Evolutionary conservation across 306 rosid genomes (phyloP).

Genomic region (Quercus wislizeni): DNA sequence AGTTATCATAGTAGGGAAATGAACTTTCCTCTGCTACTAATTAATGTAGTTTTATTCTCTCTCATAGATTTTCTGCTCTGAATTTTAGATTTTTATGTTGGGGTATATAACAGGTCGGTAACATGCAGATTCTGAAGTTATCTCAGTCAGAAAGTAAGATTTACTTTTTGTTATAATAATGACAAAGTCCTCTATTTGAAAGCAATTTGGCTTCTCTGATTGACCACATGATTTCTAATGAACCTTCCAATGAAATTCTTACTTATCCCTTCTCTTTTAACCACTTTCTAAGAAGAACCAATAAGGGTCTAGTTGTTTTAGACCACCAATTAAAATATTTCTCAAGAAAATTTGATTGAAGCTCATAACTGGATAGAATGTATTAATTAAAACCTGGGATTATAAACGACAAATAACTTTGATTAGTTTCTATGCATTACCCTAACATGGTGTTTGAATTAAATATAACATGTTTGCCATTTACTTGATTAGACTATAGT

Average conservation of each 20-base stretch:
- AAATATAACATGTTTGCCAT: conserved; percentile 25
- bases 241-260: conserved; percentile 2
- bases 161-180: background rate
- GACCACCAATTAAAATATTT: conserved; percentile 16
- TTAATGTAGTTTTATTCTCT: background rate
- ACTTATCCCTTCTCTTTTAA: conserved; percentile 10
- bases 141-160: conserved; percentile 19
- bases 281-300: conserved; percentile 26
- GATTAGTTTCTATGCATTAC: conserved; percentile 44
- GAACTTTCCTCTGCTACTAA: conserved; percentile 11
- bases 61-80: conserved; percentile 27
- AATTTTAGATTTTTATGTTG: conserved; percentile 22
- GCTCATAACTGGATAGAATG: background rate
- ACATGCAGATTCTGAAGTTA: conserved; percentile 13
- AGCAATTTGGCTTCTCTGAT: conserved; percentile 31
- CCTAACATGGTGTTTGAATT: conserved; percentile 57
- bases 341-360: conserved; percentile 1
- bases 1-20: conserved; percentile 21
- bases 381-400: conserved; percentile 29
- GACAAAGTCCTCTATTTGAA: conserved; percentile 6
- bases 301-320: conserved; percentile 30
- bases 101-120: background rate
- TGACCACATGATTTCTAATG: conserved; percentile 12
- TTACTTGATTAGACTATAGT: background rate
- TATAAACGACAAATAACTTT: conserved; percentile 42